A percentile compares a stretch with the other conserved stretches of the same genome.
These are phyloP conservation scores for Dactylellina leptospora DNA, from an alignment of 2,329 filamentous ascomycete species.

Conservation along the genomic window DNA sequence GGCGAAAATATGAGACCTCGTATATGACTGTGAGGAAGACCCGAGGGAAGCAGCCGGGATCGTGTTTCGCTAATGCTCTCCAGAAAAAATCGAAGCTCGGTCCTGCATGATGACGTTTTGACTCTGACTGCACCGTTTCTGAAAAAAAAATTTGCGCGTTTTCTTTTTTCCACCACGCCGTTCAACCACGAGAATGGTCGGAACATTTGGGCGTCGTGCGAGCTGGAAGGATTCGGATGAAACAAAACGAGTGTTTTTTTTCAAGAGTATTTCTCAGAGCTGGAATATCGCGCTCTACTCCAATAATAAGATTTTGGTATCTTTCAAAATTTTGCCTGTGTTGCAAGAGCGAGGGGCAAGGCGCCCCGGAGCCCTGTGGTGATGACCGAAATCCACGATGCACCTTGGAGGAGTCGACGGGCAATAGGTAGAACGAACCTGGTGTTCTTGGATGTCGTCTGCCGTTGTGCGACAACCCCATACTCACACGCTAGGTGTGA, in stretches of 20 bases:
- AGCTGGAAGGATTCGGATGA: slow-evolving; percentile 46
- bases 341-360: too few species aligned
- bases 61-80: slow-evolving; percentile 40
- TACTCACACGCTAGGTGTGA: too few species aligned
- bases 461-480: too few species aligned
- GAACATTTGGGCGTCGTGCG: slow-evolving; percentile 26
- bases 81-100: slow-evolving; percentile 19
- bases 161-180: slow-evolving; percentile 12
- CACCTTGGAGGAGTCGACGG: too few species aligned
- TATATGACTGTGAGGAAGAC: slow-evolving; percentile 7
- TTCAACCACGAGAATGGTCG: neutral
- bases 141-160: slow-evolving; percentile 11
- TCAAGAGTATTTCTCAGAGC: slow-evolving; percentile 10
- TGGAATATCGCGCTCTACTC: too few species aligned
- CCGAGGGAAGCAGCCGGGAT: slow-evolving; percentile 36
- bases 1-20: too few species aligned
- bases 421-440: too few species aligned
- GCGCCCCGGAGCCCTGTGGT: too few species aligned
- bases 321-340: too few species aligned
- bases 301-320: too few species aligned
- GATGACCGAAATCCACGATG: too few species aligned
- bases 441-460: too few species aligned
- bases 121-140: slow-evolving; percentile 19
- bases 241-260: slow-evolving; percentile 30
- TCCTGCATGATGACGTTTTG: slow-evolving; percentile 46